Evolutionary conservation across 768 basidiomycete genomes (phyloP), one percentile per base, ranked within the genome.

Genomic region (Leccinum longicurvipes): DNA sequence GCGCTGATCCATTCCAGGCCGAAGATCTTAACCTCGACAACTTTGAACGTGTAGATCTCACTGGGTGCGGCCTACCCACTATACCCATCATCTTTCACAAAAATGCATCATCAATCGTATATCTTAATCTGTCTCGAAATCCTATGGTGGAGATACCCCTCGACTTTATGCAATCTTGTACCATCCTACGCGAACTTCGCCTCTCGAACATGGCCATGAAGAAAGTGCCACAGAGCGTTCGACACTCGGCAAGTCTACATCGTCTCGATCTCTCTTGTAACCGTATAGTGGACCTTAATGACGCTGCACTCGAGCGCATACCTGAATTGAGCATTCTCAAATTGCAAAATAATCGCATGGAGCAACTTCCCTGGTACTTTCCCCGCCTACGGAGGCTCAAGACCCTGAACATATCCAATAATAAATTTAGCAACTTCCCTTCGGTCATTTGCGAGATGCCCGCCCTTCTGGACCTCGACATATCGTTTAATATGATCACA

Each of bases 141-240:
- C 93, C 95, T 3, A 92, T 96, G 83, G 82, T 95, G 53, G 95
- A 98, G 70, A 88, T 98, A 32, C 97, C 96, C 1, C 85, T 93
- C 49, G 97, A 98, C 72, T 99, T 99, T 68, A 87, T 97, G 55
- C 91, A 97, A 71, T 83, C 87, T 6, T 96, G 93, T 67, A 82
- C 82, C 1, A 82, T 78, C 6, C 81, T 99, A 9, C 85, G 87
- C 54, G 94, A 97, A 63, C 82, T 99, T 42, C 84, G 87, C 8
- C 76, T 99, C 39, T 86, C 88, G 10, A 84, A 91, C 60, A 96
- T 96, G 89, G 91, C 91, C 12, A 88, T 98, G 81, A 97, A 96
- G 73, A 87, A 89, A 59, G 88, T 98, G 0, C 97, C 97, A 0
- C 84, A 84, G 52, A 88, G 84, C 55, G 82, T 98, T 10, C 85